Base-by-base conservation (phyloP, 2,329 filamentous ascomycete species). In the Cryphonectria naterciae region DNA sequence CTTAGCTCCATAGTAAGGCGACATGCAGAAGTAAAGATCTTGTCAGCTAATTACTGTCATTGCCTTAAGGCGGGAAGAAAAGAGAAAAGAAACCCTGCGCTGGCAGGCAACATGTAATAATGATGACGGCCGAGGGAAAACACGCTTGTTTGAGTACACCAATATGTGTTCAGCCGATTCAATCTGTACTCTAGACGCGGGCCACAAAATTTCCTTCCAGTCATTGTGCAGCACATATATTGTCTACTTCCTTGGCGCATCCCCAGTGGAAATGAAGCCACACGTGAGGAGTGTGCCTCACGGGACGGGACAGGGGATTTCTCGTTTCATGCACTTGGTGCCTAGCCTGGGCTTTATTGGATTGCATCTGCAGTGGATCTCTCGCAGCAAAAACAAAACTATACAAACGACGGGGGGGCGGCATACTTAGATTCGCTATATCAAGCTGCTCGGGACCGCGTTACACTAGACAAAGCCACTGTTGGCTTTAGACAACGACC, bases 11-110 rank as follows among this genome's bases (percentile, higher is more conserved):
- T 39, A 32, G 35, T 37, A n/a, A 68, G 61, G 41, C 32, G 17
- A 65, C 25, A 65, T 65, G 49, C 66, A 71, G 39, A 58, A 65
- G 61, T 60, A 65, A 71, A 15, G 56, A 25, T 17, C 22, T 39
- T 3, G 56, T 61, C 58, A n/a, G 10, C 58, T 37, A 22, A 6
- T 37, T n/a, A 17, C 19, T 22, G 43, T 49, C 43, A 39, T 39
- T 22, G 43, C 6, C 6, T 49, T 39, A 39, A 39, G 37, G 37
- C 13, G 8, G 22, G 46, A n/a, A n/a, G 46, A 49, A 49, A 22
- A n/a, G 19, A n/a, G 10, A 22, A 22, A 19, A 37, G 39, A 3
- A 35, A 37, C 58, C 32, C 32, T 61, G 19, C 13, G 28, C 10
- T 32, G 4, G 58, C 22, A 37, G 2, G 7, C 58, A 13, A 15